Base-by-base conservation (phyloP, 2,329 filamentous ascomycete genomes). In the Clonostachys solani region DNA sequence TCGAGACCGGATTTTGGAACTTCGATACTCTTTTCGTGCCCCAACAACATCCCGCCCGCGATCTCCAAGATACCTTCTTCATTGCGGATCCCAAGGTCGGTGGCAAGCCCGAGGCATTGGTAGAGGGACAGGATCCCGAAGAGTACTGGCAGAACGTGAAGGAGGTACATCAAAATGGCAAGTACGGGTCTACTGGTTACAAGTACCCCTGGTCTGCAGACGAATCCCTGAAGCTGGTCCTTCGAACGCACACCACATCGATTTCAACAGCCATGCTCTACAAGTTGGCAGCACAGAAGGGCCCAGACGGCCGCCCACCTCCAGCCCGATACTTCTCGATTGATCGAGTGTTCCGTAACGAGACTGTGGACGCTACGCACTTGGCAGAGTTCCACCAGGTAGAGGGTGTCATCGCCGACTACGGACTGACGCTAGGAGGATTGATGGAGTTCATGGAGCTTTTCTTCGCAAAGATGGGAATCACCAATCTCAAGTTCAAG, bases 1-100 rank as follows among this genome's bases (percentile, higher is more conserved):
- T 97, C 52, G 94, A 99, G 72, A 92, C 92, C 12, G 92, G 92
- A 42, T 96, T 97, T 84, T 99, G 94, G 61, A 97, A 97, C 71
- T 97, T 97, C 68, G 92, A 97, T 63, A 84, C 92, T 19, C 89
- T 99, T 53, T 96, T 92, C 68, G 92, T 97, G 46, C 92, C 92
- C 33, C 94, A 95, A 72, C 94, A 99, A 77, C 94, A 99, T 68
- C 94, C 94, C 45, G 94, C 94, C 50, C 89, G 94, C 64, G 94
- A 99, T 66, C 78, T 96, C 56, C 94, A 99, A 77, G 94, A 99
- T 62, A 97, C 94, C 48, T 97, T 97, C 76, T 99, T 96, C 75
- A 92, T 97, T 61, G 91, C 91, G 38, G 92, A 99, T 61, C 94
- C 94, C 42, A 76, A 83, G 50, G 71, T 70, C 49, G 92, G 90